Conservation (phyloP, 257 asterid genomes). For the Asclepias syriaca region DNA sequence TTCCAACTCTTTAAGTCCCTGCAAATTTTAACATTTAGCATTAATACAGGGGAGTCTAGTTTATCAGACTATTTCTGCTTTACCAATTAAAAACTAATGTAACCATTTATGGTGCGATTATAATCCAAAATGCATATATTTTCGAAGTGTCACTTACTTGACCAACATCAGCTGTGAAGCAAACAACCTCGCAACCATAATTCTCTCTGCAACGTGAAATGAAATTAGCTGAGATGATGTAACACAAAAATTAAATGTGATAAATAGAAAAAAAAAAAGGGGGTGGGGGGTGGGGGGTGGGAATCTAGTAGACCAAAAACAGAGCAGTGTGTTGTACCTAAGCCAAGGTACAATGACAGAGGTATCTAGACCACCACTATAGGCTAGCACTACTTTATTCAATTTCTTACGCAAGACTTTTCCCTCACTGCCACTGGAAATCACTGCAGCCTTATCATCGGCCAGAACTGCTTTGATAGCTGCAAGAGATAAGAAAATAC, state of each 20-base stretch:
- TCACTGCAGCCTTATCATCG: conserved; percentile 44
- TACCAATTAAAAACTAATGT: background rate
- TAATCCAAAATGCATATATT: conserved; percentile 8
- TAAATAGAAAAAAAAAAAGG: background rate
- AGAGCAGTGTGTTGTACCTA: conserved; percentile 40
- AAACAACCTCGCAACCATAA: conserved; percentile 90
- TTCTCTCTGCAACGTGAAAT: conserved; percentile 59
- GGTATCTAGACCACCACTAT: conserved; percentile 96
- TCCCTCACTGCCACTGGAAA: conserved; percentile 35
- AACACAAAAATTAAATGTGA: background rate
- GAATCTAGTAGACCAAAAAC: background rate
- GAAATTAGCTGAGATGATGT: background rate
- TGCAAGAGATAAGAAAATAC: conserved; percentile 21
- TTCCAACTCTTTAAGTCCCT: conserved; percentile 91
- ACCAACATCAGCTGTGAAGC: conserved; percentile 96
- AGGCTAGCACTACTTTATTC: conserved; percentile 92
- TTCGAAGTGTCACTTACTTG: conserved; percentile 55
- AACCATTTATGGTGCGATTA: background rate
- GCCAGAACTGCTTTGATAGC: conserved; percentile 65
- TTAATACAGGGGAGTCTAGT: background rate
- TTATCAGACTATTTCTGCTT: conserved; percentile 3
- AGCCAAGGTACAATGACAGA: conserved; percentile 99
- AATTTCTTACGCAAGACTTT: conserved; percentile 48
- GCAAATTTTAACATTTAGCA: conserved; percentile 5
- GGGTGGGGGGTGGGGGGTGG: background rate